These are phyloP conservation scores for Orbilia blumenaviensis DNA, from an alignment of 2,329 filamentous ascomycete genomes.

Conservation along the genomic window DNA sequence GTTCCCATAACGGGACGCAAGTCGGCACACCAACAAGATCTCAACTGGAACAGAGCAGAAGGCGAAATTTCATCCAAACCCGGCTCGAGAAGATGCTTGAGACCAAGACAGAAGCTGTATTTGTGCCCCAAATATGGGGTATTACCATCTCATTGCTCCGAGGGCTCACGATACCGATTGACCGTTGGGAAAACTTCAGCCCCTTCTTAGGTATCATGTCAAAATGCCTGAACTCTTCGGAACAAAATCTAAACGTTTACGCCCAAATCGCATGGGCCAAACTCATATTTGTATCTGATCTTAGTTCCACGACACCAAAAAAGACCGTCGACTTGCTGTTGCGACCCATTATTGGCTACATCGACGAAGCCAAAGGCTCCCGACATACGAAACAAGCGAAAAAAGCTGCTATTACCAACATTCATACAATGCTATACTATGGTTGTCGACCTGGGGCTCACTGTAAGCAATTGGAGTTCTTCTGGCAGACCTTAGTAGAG, in stretches of 20 bases:
- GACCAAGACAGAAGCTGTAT: constrained; percentile 68
- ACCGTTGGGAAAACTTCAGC: constrained; percentile 76
- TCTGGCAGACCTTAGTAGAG: constrained; percentile 80
- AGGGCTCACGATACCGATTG: constrained; percentile 63
- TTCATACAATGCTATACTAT: constrained; percentile 85
- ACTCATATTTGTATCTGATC: constrained; percentile 77
- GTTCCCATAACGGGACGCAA: background rate
- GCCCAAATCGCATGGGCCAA: constrained; percentile 88
- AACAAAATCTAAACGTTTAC: constrained; percentile 75
- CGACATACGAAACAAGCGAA: constrained; percentile 70
- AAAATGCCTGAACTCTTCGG: constrained; percentile 81
- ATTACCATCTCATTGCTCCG: constrained; percentile 80
- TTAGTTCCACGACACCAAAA: constrained; percentile 68
- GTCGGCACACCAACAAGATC: background rate
- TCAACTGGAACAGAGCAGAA: constrained; percentile 59
- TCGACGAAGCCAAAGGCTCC: constrained; percentile 70
- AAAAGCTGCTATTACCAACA: constrained; percentile 71
- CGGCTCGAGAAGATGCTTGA: constrained; percentile 74
- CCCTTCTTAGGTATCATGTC: constrained; percentile 83
- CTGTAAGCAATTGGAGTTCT: constrained; percentile 73
- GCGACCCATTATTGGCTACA: constrained; percentile 74
- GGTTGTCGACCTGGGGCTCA: constrained; percentile 76
- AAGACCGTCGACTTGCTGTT: constrained; percentile 72
- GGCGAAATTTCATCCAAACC: constrained; percentile 58
- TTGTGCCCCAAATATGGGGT: constrained; percentile 90